Evolutionary conservation across 2,329 filamentous ascomycete species (phyloP).

Genomic region (Ophioceras dolichostomum): DNA sequence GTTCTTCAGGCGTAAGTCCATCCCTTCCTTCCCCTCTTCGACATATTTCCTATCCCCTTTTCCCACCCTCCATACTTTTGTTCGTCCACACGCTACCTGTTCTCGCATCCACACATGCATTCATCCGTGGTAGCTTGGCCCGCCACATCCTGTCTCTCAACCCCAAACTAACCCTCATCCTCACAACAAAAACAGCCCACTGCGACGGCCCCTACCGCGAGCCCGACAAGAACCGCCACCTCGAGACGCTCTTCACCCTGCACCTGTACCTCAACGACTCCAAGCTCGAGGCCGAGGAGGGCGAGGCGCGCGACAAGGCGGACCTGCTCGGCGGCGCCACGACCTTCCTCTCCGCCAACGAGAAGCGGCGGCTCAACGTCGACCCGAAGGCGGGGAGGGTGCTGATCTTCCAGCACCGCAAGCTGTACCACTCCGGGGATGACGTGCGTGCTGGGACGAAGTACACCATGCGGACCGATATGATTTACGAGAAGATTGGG

Average conservation of each 20-base stretch:
- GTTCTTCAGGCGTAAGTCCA: conserved; percentile 48
- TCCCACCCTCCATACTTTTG: not conserved
- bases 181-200: conserved; percentile 34
- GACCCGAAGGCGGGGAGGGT: conserved; percentile 45
- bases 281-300: conserved; percentile 22
- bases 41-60: not conserved
- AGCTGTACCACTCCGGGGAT: conserved; percentile 40
- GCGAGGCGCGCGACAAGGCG: conserved; percentile 18
- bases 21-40: conserved; percentile 8
- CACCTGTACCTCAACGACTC: conserved; percentile 44
- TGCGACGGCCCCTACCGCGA: conserved; percentile 54
- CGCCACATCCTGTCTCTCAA: not conserved
- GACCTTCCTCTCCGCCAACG: conserved; percentile 33
- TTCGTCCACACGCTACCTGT: not conserved
- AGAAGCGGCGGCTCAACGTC: conserved; percentile 33
- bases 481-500: conserved; percentile 28
- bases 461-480: conserved; percentile 43
- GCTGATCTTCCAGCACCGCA: conserved; percentile 44
- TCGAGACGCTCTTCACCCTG: conserved; percentile 38
- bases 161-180: not conserved
- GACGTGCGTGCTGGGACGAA: conserved; percentile 37
- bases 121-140: no score
- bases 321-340: conserved; percentile 41
- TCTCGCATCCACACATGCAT: not conserved
- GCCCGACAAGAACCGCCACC: conserved; percentile 27